Conservation (phyloP, 2,329 filamentous ascomycete genomes). For the Ceratocystis albifundus region DNA sequence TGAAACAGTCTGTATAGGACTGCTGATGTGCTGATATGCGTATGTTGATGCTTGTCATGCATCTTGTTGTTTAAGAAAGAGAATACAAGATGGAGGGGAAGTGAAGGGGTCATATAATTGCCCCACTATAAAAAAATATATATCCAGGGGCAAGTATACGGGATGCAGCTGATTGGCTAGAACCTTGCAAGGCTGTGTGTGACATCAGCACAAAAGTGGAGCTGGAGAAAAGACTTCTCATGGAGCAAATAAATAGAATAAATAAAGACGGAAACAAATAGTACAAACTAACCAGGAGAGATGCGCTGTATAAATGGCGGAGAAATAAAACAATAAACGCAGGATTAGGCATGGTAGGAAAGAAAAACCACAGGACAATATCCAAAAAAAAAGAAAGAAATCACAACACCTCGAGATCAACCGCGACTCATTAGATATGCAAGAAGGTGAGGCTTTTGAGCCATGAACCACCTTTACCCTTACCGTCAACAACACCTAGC, state of each 20-base stretch:
- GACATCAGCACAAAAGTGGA: slow-evolving; percentile 6
- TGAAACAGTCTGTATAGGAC: no score
- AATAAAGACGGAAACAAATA: slow-evolving; percentile 13
- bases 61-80: neutral
- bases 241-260: slow-evolving; percentile 4
- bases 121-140: slow-evolving; percentile 8
- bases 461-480: neutral
- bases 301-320: slow-evolving; percentile 20
- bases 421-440: slow-evolving; percentile 17
- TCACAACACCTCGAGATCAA: neutral
- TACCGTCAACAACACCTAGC: neutral
- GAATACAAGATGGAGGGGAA: neutral
- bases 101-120: no score
- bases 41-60: no score
- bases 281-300: slow-evolving; percentile 10
- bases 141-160: slow-evolving; percentile 6
- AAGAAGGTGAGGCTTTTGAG: neutral
- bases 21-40: no score
- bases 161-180: neutral
- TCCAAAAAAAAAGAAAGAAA: slow-evolving; percentile 6
- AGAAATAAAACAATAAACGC: slow-evolving; percentile 12
- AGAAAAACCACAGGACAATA: neutral
- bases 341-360: neutral
- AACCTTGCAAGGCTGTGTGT: neutral
- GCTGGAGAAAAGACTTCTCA: no score